phyloP scores from a whole-genome alignment of 345 rosid genomes.

The Microthlaspi erraticum region DNA sequence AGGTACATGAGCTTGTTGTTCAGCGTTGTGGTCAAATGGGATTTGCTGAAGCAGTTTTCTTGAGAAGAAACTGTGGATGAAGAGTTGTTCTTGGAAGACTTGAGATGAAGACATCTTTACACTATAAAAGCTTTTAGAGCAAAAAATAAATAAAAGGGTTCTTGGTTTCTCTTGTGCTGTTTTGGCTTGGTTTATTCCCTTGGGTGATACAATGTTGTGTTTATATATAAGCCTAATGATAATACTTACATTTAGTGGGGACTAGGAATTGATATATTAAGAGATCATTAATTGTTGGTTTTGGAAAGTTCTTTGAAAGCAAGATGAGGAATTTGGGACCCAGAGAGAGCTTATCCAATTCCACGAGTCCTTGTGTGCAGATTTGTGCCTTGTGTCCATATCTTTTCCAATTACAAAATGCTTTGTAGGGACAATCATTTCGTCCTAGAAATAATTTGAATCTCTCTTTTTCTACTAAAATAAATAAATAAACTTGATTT shows the following conservation, averaged over 20 bases:
- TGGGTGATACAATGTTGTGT: constrained; percentile 31
- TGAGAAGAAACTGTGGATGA: constrained; percentile 30
- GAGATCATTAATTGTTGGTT: constrained; percentile 31
- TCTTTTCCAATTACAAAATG: constrained; percentile 34
- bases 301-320: constrained; percentile 34
- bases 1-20: constrained; percentile 34
- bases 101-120: constrained; percentile 43
- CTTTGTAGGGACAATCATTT: constrained; percentile 42
- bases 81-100: constrained; percentile 40
- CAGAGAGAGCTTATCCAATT: constrained; percentile 44
- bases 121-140: neutral
- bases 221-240: constrained; percentile 36
- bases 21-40: constrained; percentile 37
- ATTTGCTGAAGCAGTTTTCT: constrained; percentile 50
- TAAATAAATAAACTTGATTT: neutral
- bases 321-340: constrained; percentile 42
- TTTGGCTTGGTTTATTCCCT: constrained; percentile 36
- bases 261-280: constrained; percentile 17
- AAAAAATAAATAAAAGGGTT: no score
- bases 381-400: constrained; percentile 38
- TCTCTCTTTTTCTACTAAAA: neutral
- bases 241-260: constrained; percentile 34
- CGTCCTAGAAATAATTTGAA: constrained; percentile 8
- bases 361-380: constrained; percentile 30
- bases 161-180: neutral